These are phyloP conservation scores for Xylariaceae sp. DNA, from an alignment of 2,329 filamentous ascomycete genomes.

Conservation along the genomic window DNA sequence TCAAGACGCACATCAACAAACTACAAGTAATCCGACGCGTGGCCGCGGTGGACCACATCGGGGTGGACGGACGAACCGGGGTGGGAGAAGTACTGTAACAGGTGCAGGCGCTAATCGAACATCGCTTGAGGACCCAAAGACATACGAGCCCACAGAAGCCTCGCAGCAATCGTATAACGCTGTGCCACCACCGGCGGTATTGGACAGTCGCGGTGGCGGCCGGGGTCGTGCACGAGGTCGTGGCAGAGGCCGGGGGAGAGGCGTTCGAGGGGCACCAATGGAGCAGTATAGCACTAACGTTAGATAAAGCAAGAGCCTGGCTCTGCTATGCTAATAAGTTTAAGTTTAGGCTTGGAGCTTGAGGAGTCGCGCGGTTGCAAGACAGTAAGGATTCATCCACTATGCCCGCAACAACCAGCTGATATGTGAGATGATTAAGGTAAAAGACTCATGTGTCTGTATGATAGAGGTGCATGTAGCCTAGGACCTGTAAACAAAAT, in stretches of 20 bases:
- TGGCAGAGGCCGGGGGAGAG: slow-evolving; percentile 25
- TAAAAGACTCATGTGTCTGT: too few species aligned
- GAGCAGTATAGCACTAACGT: background rate
- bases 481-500: too few species aligned
- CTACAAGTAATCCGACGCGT: slow-evolving; percentile 36
- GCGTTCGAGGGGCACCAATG: slow-evolving; percentile 18
- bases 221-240: slow-evolving; percentile 37
- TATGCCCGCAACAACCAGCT: background rate
- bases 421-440: too few species aligned
- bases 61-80: slow-evolving; percentile 23
- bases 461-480: too few species aligned
- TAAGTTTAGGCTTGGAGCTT: background rate
- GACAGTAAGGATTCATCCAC: background rate
- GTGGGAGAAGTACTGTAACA: slow-evolving; percentile 19
- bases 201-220: slow-evolving; percentile 49
- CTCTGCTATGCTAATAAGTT: background rate
- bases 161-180: slow-evolving; percentile 50
- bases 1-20: slow-evolving; percentile 26
- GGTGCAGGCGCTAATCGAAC: slow-evolving; percentile 3
- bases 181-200: slow-evolving; percentile 62
- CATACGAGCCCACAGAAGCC: slow-evolving; percentile 8
- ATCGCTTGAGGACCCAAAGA: background rate
- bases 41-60: slow-evolving; percentile 31
- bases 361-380: background rate
- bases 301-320: too few species aligned